Evolutionary conservation across 176 grass and related monocot genomes (phyloP).

Genomic region (Oropetium thomaeum): DNA sequence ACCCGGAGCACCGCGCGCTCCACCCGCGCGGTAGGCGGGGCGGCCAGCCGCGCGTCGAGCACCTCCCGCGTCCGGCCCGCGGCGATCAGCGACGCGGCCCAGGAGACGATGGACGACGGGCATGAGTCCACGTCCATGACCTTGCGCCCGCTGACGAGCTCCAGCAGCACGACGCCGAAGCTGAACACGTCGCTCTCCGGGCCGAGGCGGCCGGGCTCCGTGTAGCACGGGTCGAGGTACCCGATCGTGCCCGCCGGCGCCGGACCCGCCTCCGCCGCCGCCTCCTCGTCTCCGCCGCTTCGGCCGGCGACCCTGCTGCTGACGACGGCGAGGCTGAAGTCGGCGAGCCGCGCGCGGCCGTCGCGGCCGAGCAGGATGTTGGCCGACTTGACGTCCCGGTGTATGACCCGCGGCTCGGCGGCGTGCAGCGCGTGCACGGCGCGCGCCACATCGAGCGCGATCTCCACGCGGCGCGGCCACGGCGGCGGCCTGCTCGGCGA

Average conservation of each 20-base stretch:
- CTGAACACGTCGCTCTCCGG: constrained; percentile 93
- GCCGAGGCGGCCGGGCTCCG: constrained; percentile 58
- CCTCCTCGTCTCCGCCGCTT: background rate
- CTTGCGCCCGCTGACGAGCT: constrained; percentile 93
- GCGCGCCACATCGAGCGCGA: constrained; percentile 70
- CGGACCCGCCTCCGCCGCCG: background rate
- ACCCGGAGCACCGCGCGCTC: constrained; percentile 32
- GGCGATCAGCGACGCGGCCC: constrained; percentile 52
- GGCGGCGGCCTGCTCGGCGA: constrained; percentile 47
- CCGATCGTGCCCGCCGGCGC: constrained; percentile 87
- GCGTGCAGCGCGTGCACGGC: constrained; percentile 65
- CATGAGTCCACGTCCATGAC: constrained; percentile 67
- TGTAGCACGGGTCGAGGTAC: constrained; percentile 94
- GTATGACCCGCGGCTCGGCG: constrained; percentile 48
- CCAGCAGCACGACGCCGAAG: constrained; percentile 86
- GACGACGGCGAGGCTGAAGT: constrained; percentile 83
- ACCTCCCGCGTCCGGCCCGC: constrained; percentile 29
- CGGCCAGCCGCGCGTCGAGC: constrained; percentile 48
- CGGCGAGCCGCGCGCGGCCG: constrained; percentile 61
- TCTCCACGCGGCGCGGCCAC: constrained; percentile 57
- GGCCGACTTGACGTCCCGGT: constrained; percentile 90
- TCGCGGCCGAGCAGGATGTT: constrained; percentile 70
- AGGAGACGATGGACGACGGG: constrained; percentile 74
- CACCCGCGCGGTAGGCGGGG: background rate
- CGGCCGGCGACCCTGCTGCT: constrained; percentile 1